Evolutionary conservation across 129 eudicot species (phyloP).

Genomic region (Flaveria sonorensis): DNA sequence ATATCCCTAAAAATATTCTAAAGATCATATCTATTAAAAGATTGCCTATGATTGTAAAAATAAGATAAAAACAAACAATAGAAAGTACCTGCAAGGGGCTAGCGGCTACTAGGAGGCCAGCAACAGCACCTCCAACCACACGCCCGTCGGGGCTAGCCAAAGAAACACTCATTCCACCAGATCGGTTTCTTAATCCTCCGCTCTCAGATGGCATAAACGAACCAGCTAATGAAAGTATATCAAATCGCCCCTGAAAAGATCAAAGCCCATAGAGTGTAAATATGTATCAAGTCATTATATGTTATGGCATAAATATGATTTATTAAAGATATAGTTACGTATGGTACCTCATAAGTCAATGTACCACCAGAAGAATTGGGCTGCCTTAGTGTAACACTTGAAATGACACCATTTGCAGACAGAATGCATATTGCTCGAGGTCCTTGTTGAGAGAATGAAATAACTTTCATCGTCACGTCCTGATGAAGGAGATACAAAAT

Average conservation of each 20-base stretch:
- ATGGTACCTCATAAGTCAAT: constrained; percentile 82
- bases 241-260: constrained; percentile 71
- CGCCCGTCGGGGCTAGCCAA: constrained; percentile 94
- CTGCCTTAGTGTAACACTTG: constrained; percentile 87
- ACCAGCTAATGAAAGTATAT: constrained; percentile 83
- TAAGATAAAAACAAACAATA: background rate
- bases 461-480: constrained; percentile 94
- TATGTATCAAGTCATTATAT: background rate
- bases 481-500: constrained; percentile 32
- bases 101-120: constrained; percentile 83
- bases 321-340: background rate
- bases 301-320: background rate
- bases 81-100: constrained; percentile 74
- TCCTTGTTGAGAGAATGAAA: constrained; percentile 94
- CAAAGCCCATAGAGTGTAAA: background rate
- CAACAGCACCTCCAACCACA: constrained; percentile 93
- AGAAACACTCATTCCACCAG: constrained; percentile 90
- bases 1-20: too few species aligned
- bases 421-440: constrained; percentile 85
- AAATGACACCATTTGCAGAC: constrained; percentile 91
- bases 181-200: constrained; percentile 76
- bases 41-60: background rate
- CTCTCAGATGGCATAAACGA: constrained; percentile 86
- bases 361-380: constrained; percentile 95
- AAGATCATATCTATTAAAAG: too few species aligned